phyloP scores from a whole-genome alignment of 768 basidiomycete genomes.

The Podaxis rugospora region DNA sequence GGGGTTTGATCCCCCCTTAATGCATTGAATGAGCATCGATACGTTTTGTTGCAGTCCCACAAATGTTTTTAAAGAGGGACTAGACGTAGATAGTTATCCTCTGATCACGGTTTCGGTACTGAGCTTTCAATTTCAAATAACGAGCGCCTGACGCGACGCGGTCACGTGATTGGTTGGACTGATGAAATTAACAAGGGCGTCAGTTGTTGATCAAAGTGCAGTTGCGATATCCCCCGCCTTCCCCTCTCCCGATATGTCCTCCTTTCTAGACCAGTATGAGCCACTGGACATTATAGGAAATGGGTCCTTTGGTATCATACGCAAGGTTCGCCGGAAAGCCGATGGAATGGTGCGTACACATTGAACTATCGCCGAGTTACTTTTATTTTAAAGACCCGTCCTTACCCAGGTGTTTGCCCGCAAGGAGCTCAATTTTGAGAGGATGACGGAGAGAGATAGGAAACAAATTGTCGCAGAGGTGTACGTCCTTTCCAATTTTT shows the following conservation, averaged over 20 bases:
- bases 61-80: neutral
- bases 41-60: too few species aligned
- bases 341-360: constrained; percentile 69
- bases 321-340: constrained; percentile 82
- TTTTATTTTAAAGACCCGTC: neutral
- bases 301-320: constrained; percentile 96
- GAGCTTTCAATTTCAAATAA: neutral
- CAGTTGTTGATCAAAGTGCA: neutral
- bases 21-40: neutral
- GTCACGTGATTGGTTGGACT: constrained; percentile 9
- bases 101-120: neutral
- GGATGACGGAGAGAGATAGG: constrained; percentile 93
- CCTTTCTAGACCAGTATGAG: constrained; percentile 79
- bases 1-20: neutral
- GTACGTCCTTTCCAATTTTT: constrained; percentile 42
- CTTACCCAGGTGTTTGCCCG: constrained; percentile 72
- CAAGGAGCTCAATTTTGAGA: constrained; percentile 96
- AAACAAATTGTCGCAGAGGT: constrained; percentile 98
- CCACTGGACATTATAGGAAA: constrained; percentile 92
- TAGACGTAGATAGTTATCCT: neutral
- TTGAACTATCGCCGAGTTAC: neutral
- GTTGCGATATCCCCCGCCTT: constrained; percentile 1
- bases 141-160: neutral
- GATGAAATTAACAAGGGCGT: neutral
- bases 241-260: constrained; percentile 19